A percentile compares a stretch with the other conserved stretches of the same genome.
phyloP scores from a whole-genome alignment of 305 asterid genomes.

The Andrographis paniculata region DNA sequence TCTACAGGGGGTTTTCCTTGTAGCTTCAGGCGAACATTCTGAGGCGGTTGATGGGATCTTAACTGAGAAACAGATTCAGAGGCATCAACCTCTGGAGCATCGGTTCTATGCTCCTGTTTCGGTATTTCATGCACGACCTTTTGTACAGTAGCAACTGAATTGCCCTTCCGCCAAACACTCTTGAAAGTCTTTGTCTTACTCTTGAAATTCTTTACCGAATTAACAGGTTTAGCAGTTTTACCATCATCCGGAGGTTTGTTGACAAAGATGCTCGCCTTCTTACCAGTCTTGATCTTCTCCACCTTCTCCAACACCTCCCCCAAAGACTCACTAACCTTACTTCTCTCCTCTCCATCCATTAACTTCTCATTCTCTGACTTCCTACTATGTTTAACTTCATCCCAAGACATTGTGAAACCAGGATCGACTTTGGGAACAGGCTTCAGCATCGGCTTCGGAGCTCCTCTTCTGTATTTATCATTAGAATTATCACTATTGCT shows the following conservation, averaged over 20 bases:
- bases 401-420: conserved; percentile 27
- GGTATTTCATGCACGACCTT: conserved; percentile 46
- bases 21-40: conserved; percentile 47
- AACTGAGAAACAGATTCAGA: conserved; percentile 38
- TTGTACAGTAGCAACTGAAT: conserved; percentile 57
- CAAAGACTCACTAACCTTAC: conserved; percentile 68
- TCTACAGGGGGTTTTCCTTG: conserved; percentile 68
- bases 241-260: conserved; percentile 38
- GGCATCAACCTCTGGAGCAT: conserved; percentile 28
- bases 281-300: conserved; percentile 67
- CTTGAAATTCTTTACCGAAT: conserved; percentile 27
- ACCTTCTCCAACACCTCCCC: conserved; percentile 92
- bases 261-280: conserved; percentile 32
- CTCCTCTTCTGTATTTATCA: conserved; percentile 59
- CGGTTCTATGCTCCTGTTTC: conserved; percentile 26
- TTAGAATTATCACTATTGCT: conserved; percentile 36
- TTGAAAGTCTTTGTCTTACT: conserved; percentile 48
- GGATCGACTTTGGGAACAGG: conserved; percentile 39
- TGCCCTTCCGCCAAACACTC: conserved; percentile 99
- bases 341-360: conserved; percentile 42
- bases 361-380: conserved; percentile 33
- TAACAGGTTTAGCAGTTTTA: conserved; percentile 26
- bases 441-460: conserved; percentile 73
- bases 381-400: conserved; percentile 27
- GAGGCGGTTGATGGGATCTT: conserved; percentile 46